These are phyloP conservation scores for Colletotrichum aenigma DNA, from an alignment of 2,329 filamentous ascomycete species.

Conservation along the genomic window DNA sequence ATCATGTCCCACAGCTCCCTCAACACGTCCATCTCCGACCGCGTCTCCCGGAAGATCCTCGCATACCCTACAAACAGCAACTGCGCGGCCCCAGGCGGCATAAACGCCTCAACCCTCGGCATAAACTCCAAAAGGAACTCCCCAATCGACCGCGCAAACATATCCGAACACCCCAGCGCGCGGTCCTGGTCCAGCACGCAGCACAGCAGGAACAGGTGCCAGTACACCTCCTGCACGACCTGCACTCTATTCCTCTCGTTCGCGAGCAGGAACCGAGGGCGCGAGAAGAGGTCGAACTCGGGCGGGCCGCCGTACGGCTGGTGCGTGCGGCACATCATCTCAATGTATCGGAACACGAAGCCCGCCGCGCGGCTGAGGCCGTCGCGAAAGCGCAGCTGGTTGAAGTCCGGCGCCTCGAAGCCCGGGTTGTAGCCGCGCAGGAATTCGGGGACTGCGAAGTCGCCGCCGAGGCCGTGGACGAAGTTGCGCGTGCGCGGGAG, in stretches of 20 bases:
- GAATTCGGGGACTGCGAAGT: constrained; percentile 12
- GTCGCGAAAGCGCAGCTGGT: background rate
- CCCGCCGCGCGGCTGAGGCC: background rate
- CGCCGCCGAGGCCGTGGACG: background rate
- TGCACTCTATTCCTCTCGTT: background rate
- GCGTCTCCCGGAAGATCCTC: constrained; percentile 12
- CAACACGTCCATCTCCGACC: constrained; percentile 4
- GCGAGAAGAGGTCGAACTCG: background rate
- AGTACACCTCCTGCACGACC: constrained; percentile 9
- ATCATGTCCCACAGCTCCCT: constrained; percentile 15
- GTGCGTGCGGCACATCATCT: background rate
- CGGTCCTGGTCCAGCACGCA: constrained; percentile 29
- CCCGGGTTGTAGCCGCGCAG: constrained; percentile 4
- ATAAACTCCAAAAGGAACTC: constrained; percentile 27
- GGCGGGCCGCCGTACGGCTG: background rate
- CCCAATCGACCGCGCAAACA: constrained; percentile 26
- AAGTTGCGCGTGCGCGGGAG: constrained; percentile 15
- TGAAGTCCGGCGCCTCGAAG: background rate
- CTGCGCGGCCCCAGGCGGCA: background rate
- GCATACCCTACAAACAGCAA: constrained; percentile 13
- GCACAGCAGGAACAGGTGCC: constrained; percentile 25
- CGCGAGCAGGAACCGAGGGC: constrained; percentile 3
- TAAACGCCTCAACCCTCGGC: constrained; percentile 7
- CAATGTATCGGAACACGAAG: constrained; percentile 15
- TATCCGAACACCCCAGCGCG: constrained; percentile 30